Base-by-base conservation (phyloP, 495 filamentous ascomycete species). In the Pyrenula aspistea region DNA sequence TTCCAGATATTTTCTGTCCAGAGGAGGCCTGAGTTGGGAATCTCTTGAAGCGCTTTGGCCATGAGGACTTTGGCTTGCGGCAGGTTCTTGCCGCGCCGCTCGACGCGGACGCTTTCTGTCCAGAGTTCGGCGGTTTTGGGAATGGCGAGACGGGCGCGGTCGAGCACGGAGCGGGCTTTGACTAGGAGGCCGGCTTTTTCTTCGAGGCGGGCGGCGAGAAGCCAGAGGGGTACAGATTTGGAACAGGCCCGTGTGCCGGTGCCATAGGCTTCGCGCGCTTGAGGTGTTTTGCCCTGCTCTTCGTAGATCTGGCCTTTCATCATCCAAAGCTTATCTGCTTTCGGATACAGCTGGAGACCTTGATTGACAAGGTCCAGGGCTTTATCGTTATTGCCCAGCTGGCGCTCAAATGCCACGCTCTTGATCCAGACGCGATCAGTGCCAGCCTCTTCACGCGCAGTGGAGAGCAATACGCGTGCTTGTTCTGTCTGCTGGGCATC, bases 251-350 rank as follows among this genome's bases (percentile, higher is more conserved):
- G 86, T 2, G 89, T 94, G 49, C 94, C 93, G 36, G 87, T 87
- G 59, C 81, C 82, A 71, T 93, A 97, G 0, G 94, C 91, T 66
- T 99, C 90, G 51, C 91, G 82, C 2, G 94, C 93, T 65, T 94
- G 86, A 0, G 88, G 83, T 42, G 87, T 72, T 65, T 87, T 87
- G 58, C 75, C 79, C 54, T 87, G 79, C 15, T 80, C 73, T 62
- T 95, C 87, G 77, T 97, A 99, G 59, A 97, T 89, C 62, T 99
- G 93, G 2, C 94, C 93, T 71, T 97, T 99, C 75, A 95, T 89
- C 88, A 96, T 96, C 85, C 90, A 95, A 11, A 99, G 79, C 67
- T 96, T 96, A 55, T 88, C 83, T 1, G 85, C 81, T 52, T 82
- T 81, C 11, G 94, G 92, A 69, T 93, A 97, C n/a, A 88, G 74